A percentile compares a stretch with the other conserved stretches of the same genome.
Evolutionary conservation across 1,284 basidiomycete genomes (phyloP).

Genomic region (Ganoderma lingzhi): DNA sequence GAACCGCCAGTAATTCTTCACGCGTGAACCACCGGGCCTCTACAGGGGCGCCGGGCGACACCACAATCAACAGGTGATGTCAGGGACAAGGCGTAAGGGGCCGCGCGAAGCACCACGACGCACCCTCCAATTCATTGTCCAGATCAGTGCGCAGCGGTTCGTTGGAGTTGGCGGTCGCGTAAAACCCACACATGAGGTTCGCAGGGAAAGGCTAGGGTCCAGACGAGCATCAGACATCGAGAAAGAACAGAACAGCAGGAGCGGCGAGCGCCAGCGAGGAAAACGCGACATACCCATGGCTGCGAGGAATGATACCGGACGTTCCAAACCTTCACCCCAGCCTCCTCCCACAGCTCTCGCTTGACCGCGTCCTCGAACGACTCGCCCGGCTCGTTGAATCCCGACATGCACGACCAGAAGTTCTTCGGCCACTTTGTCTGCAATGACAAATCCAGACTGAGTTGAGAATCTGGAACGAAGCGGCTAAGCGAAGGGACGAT

Average conservation of each 20-base stretch:
- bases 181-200: constrained; percentile 93
- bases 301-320: constrained; percentile 89
- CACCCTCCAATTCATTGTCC: constrained; percentile 95
- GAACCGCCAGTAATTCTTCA: constrained; percentile 71
- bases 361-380: constrained; percentile 94
- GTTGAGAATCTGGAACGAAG: constrained; percentile 8
- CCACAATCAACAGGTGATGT: constrained; percentile 3
- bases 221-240: constrained; percentile 1
- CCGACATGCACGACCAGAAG: constrained; percentile 90
- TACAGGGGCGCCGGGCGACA: constrained; percentile 39
- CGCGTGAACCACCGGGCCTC: constrained; percentile 92
- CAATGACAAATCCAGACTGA: constrained; percentile 15
- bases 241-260: not conserved
- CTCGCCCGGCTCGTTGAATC: constrained; percentile 95
- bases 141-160: constrained; percentile 86
- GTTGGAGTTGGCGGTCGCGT: constrained; percentile 76
- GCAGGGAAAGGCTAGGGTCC: constrained; percentile 80
- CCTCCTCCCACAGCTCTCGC: constrained; percentile 95
- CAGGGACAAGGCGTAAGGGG: constrained; percentile 2
- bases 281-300: constrained; percentile 69
- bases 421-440: constrained; percentile 74
- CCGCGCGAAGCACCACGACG: constrained; percentile 33
- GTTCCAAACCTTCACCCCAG: constrained; percentile 86
- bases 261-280: not conserved
- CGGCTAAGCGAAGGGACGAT: constrained; percentile 6